Percentiles rank a stretch among this genome's conserved stretches.
Conservation (phyloP, 148 eudicot species). For the Fagopyrum tataricum region DNA sequence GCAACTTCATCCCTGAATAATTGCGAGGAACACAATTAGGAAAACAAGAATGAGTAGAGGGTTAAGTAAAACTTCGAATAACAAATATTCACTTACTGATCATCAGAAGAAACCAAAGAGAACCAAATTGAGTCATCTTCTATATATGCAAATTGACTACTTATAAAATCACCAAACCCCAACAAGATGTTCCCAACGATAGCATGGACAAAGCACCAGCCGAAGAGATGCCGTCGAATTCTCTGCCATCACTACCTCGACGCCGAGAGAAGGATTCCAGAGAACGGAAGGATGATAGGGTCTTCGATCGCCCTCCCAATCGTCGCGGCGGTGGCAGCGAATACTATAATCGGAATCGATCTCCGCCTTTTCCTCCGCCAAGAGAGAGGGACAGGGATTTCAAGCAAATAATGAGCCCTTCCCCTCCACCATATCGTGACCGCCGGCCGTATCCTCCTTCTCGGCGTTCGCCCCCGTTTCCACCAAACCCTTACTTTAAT, state of each 20-base stretch:
- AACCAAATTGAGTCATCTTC: slow-evolving; percentile 95
- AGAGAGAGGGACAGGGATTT: slow-evolving; percentile 51
- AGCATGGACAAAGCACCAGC: slow-evolving; percentile 16
- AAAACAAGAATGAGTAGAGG: not conserved
- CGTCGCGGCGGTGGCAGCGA: slow-evolving; percentile 35
- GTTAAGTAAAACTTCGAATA: not conserved
- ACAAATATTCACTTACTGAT: slow-evolving; percentile 45
- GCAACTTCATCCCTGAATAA: slow-evolving; percentile 56
- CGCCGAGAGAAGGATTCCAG: slow-evolving; percentile 63
- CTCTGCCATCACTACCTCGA: slow-evolving; percentile 32
- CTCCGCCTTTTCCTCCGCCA: slow-evolving; percentile 32
- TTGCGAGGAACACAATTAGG: slow-evolving; percentile 10
- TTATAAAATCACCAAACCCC: too few relatives aligned
- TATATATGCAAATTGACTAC: too few relatives aligned
- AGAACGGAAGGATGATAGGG: slow-evolving; percentile 56
- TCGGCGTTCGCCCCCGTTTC: slow-evolving; percentile 62
- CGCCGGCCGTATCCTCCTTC: slow-evolving; percentile 49
- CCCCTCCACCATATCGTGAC: slow-evolving; percentile 65
- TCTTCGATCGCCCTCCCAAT: slow-evolving; percentile 48
- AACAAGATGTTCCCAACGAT: slow-evolving; percentile 17
- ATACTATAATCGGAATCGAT: slow-evolving; percentile 53
- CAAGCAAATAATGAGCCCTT: slow-evolving; percentile 58
- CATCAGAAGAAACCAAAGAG: slow-evolving; percentile 63
- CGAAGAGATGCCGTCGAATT: slow-evolving; percentile 15
- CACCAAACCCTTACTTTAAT: too few relatives aligned